Conservation (phyloP, 495 filamentous ascomycete species). For the Monascus purpureus region DNA sequence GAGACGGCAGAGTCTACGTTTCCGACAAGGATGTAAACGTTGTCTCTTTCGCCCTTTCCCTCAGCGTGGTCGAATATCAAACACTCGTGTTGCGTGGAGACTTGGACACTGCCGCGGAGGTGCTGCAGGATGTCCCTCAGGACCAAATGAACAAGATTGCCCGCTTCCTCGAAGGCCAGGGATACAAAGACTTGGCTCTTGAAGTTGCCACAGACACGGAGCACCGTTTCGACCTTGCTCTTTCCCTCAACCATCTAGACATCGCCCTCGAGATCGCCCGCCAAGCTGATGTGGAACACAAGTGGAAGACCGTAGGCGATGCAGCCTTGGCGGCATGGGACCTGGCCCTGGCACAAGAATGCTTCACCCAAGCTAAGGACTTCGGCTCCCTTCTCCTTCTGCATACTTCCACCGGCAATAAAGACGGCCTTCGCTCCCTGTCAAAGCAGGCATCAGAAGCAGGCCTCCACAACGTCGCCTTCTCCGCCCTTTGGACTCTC, state of each 20-base stretch:
- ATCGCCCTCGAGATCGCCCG: slow-evolving; percentile 76
- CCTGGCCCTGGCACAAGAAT: slow-evolving; percentile 74
- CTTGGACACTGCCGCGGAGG: slow-evolving; percentile 77
- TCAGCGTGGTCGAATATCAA: slow-evolving; percentile 94
- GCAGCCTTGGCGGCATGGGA: slow-evolving; percentile 81
- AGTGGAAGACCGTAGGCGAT: slow-evolving; percentile 94
- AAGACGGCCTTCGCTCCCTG: slow-evolving; percentile 55
- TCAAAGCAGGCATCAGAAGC: slow-evolving; percentile 58
- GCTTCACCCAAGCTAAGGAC: slow-evolving; percentile 81
- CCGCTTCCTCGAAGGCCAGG: slow-evolving; percentile 93
- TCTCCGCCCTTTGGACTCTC: slow-evolving; percentile 78
- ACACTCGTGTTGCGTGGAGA: slow-evolving; percentile 92
- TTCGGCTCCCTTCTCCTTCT: slow-evolving; percentile 78
- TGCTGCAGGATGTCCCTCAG: slow-evolving; percentile 66
- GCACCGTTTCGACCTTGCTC: slow-evolving; percentile 89
- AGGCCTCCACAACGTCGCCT: slow-evolving; percentile 80
- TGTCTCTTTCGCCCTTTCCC: slow-evolving; percentile 78
- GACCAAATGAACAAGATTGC: slow-evolving; percentile 97
- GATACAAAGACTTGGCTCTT: slow-evolving; percentile 87
- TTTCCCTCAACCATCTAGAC: slow-evolving; percentile 67
- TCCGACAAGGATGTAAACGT: slow-evolving; percentile 90
- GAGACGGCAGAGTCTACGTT: slow-evolving; percentile 85
- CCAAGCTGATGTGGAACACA: slow-evolving; percentile 77
- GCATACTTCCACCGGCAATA: slow-evolving; percentile 66
- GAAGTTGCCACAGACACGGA: slow-evolving; percentile 94